Conservation (phyloP, 345 rosid genomes). For the Moricandia moricandioides region DNA sequence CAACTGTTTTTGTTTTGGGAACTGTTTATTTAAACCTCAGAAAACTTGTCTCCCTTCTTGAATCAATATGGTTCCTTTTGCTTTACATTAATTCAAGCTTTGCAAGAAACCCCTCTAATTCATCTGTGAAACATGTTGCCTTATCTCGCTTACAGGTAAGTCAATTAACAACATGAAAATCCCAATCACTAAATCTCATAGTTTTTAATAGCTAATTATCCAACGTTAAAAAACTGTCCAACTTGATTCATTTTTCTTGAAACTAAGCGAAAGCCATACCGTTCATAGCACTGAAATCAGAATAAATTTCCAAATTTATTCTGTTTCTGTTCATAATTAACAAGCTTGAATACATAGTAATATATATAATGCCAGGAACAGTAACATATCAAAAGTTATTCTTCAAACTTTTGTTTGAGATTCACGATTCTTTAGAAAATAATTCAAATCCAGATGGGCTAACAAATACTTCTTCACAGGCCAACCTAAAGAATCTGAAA, state of each 20-base stretch:
- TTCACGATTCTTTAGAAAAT: not conserved
- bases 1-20: not conserved
- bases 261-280: not conserved
- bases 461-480: constrained; percentile 34
- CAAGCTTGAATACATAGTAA: not conserved
- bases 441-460: not conserved
- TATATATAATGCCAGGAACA: not conserved
- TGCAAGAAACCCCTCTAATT: not conserved
- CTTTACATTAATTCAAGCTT: not conserved
- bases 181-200: too few species aligned
- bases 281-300: not conserved
- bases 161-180: constrained; percentile 6
- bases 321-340: not conserved
- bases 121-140: not conserved
- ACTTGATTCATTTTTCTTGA: not conserved
- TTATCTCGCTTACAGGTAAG: not conserved
- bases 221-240: not conserved
- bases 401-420: not conserved
- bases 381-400: not conserved
- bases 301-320: not conserved
- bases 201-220: too few species aligned
- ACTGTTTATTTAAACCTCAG: not conserved
- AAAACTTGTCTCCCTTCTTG: not conserved
- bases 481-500: constrained; percentile 32
- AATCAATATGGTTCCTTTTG: not conserved